These are phyloP conservation scores for Jasminum sambac DNA, from an alignment of 257 asterid genomes.

Conservation along the genomic window DNA sequence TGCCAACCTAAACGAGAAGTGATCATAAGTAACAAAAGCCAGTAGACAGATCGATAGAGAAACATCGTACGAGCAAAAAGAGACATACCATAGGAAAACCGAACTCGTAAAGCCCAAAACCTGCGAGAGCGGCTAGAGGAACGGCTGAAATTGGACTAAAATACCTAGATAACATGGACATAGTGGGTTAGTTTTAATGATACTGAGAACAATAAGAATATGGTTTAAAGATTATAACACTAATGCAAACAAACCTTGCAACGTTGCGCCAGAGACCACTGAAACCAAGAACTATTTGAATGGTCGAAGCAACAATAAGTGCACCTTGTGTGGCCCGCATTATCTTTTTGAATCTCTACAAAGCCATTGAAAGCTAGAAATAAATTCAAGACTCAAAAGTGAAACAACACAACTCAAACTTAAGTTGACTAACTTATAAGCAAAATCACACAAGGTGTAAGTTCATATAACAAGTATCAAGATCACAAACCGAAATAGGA, in stretches of 20 bases:
- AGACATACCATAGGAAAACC: conserved; percentile 78
- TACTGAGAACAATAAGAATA: conserved; percentile 1
- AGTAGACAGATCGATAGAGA: neutral
- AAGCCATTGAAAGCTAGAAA: conserved; percentile 13
- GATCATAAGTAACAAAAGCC: neutral
- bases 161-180: conserved; percentile 36
- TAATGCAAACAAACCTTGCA: conserved; percentile 47
- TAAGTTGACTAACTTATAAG: neutral
- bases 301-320: conserved; percentile 71
- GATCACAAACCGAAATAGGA: conserved; percentile 63
- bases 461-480: conserved; percentile 7
- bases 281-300: conserved; percentile 83
- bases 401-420: neutral
- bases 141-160: conserved; percentile 79
- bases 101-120: conserved; percentile 76
- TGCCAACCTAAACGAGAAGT: conserved; percentile 62
- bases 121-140: conserved; percentile 70
- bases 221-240: no score
- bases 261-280: conserved; percentile 90
- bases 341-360: conserved; percentile 74
- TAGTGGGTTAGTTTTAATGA: neutral
- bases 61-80: neutral
- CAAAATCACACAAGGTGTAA: neutral
- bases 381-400: no score
- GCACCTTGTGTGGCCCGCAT: conserved; percentile 96